These are phyloP conservation scores for Trichoderma arundinaceum DNA, from an alignment of 2,329 filamentous ascomycete genomes.

Conservation along the genomic window DNA sequence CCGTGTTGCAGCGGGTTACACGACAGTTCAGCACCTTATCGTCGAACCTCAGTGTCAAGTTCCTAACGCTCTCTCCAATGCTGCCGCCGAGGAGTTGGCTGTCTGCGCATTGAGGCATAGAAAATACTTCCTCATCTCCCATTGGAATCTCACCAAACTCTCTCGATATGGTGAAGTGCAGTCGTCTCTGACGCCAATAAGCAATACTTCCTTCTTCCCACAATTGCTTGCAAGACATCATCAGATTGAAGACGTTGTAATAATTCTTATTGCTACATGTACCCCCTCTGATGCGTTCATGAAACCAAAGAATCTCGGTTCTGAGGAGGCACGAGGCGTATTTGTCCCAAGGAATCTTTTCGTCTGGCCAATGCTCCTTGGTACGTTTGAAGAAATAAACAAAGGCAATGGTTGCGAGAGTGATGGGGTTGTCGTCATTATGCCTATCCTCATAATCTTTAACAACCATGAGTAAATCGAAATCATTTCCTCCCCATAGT, in stretches of 20 bases:
- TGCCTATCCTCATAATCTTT: constrained; percentile 26
- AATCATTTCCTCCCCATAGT: constrained; percentile 5
- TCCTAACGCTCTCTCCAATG: constrained; percentile 6
- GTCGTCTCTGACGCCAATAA: constrained; percentile 4
- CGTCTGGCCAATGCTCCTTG: not conserved
- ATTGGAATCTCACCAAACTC: constrained; percentile 19
- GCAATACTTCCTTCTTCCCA: constrained; percentile 25
- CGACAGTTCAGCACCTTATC: constrained; percentile 21
- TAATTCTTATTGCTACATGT: constrained; percentile 7
- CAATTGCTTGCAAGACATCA: constrained; percentile 13
- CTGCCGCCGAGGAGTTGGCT: constrained; percentile 10
- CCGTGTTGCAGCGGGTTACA: not conserved
- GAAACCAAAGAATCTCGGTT: constrained; percentile 7
- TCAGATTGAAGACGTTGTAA: constrained; percentile 11
- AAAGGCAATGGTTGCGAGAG: constrained; percentile 17
- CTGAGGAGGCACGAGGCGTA: constrained; percentile 14
- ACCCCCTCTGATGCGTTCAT: not conserved
- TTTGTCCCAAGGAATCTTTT: constrained; percentile 13
- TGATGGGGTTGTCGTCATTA: constrained; percentile 2
- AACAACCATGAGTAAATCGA: constrained; percentile 18
- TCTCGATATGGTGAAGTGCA: constrained; percentile 1
- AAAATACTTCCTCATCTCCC: constrained; percentile 6
- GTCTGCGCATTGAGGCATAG: not conserved
- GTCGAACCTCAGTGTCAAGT: constrained; percentile 20
- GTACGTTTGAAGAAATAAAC: not conserved